phyloP scores from a whole-genome alignment of 2,329 filamentous ascomycete species.

The Cladosporium cucumerinum region DNA sequence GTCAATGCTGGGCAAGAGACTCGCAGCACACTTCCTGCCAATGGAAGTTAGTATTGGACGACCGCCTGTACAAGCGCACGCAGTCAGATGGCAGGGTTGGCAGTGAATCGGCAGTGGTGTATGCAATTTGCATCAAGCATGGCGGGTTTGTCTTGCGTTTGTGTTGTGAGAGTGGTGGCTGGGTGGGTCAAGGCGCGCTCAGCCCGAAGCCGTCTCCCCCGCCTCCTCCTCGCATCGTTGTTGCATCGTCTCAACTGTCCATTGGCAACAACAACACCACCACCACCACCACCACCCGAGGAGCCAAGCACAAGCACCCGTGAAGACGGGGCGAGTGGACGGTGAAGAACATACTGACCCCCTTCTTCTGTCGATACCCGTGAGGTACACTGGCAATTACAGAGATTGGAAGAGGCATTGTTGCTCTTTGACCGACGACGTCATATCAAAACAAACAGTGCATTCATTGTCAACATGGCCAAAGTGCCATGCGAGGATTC shows the following conservation, averaged over 20 bases:
- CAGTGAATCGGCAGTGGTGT: conserved; percentile 12
- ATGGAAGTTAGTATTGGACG: background rate
- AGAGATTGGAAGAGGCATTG: background rate
- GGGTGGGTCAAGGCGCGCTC: background rate
- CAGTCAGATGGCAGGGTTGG: background rate
- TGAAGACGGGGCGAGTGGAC: background rate
- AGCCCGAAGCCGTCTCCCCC: background rate
- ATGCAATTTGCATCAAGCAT: conserved; percentile 4
- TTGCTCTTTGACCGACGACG: background rate
- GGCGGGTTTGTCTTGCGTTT: background rate
- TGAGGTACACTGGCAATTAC: background rate
- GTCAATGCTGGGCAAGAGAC: background rate
- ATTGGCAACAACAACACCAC: background rate
- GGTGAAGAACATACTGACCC: background rate
- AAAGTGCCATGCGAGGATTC: background rate
- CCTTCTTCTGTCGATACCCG: background rate
- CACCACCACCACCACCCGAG: too few species aligned
- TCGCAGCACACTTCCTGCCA: background rate
- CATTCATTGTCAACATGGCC: background rate
- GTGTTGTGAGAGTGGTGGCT: background rate
- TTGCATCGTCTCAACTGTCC: background rate
- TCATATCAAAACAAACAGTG: background rate
- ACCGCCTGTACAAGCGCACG: background rate
- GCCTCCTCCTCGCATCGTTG: background rate
- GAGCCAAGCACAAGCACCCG: background rate